phyloP scores from a whole-genome alignment of 2,329 filamentous ascomycete species.

The Venturia pyrina region DNA sequence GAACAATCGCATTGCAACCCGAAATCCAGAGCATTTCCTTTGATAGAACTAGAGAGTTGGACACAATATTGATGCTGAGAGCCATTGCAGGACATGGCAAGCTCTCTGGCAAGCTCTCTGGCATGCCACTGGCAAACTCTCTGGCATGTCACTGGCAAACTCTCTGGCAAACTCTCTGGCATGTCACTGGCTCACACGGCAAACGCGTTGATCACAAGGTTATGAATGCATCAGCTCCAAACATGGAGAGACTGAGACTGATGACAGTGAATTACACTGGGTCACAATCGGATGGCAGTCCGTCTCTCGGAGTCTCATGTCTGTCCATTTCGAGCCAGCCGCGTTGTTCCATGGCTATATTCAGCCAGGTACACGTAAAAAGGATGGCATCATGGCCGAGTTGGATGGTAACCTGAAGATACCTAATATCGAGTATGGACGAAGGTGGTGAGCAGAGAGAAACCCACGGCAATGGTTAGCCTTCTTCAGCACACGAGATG shows the following conservation, averaged over 20 bases:
- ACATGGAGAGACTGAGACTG: neutral
- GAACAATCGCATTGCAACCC: neutral
- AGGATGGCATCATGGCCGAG: neutral
- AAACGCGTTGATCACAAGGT: neutral
- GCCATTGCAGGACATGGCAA: neutral
- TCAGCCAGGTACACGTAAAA: neutral
- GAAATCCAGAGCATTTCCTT: neutral
- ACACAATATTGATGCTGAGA: neutral
- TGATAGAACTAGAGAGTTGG: neutral
- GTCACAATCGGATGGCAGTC: neutral
- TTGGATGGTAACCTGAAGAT: neutral
- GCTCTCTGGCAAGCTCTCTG: too few species aligned
- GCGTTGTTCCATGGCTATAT: neutral
- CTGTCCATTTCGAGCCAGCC: neutral
- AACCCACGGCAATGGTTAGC: slow-evolving; percentile 3
- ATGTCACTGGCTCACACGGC: neutral
- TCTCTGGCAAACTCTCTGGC: too few species aligned
- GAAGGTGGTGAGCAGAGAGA: neutral
- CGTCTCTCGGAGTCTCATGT: neutral
- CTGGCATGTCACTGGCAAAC: neutral
- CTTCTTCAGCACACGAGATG: slow-evolving; percentile 4
- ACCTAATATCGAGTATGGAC: neutral
- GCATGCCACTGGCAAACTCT: neutral
- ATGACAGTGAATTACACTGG: neutral
- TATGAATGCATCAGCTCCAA: neutral